A percentile compares a stretch with the other conserved stretches of the same genome.
phyloP scores from a whole-genome alignment of 164 flowering plant genomes.

The Vitis rotundifolia region DNA sequence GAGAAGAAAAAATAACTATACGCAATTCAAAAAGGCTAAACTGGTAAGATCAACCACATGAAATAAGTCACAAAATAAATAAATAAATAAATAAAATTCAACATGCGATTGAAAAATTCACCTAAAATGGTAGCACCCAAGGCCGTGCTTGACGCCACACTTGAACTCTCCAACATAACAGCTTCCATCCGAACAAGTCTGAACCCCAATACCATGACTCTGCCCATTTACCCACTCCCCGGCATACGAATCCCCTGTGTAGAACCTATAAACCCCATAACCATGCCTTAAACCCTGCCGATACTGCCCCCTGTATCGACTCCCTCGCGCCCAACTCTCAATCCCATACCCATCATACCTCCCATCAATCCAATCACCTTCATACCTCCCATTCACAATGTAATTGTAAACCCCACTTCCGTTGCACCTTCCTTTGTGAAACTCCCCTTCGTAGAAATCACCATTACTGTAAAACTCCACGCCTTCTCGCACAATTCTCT shows the following conservation, averaged over 20 bases:
- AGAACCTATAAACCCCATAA: slow-evolving; percentile 75
- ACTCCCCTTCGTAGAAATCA: slow-evolving; percentile 91
- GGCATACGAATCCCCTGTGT: slow-evolving; percentile 78
- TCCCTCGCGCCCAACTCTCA: slow-evolving; percentile 91
- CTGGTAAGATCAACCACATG: not conserved
- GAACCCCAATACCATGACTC: slow-evolving; percentile 84
- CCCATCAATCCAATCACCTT: slow-evolving; percentile 95
- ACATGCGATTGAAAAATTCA: slow-evolving; percentile 12
- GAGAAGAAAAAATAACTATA: not conserved
- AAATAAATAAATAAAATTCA: not conserved
- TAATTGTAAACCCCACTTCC: slow-evolving; percentile 91
- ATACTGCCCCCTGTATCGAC: slow-evolving; percentile 80
- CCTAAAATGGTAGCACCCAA: slow-evolving; percentile 95
- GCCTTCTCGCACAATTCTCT: slow-evolving; percentile 48
- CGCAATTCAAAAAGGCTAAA: not conserved
- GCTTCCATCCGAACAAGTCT: slow-evolving; percentile 88
- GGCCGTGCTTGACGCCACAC: slow-evolving; percentile 86
- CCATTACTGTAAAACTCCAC: slow-evolving; percentile 91
- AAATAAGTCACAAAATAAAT: not conserved
- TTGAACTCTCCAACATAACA: slow-evolving; percentile 82
- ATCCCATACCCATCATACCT: slow-evolving; percentile 86
- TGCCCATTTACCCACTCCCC: slow-evolving; percentile 95
- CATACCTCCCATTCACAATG: slow-evolving; percentile 76
- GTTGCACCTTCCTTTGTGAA: slow-evolving; percentile 72
- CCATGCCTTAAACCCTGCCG: slow-evolving; percentile 80